Evolutionary conservation across 257 asterid genomes (phyloP).

Genomic region (Fraxinus anomala): DNA sequence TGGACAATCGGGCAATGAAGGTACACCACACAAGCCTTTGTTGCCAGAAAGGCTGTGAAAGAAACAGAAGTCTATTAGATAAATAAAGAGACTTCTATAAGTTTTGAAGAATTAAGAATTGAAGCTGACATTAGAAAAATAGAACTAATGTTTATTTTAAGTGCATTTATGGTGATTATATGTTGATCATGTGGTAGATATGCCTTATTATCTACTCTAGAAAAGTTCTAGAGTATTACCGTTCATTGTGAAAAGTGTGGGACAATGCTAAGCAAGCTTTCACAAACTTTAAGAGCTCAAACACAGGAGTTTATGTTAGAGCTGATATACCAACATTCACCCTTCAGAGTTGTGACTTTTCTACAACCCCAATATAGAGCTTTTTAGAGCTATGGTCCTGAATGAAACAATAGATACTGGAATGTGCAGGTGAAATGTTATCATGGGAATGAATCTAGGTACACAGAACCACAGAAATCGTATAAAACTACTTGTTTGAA

Average conservation of each 20-base stretch:
- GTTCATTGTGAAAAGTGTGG: background rate
- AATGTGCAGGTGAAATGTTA: background rate
- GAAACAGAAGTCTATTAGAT: slow-evolving; percentile 2
- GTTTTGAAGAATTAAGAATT: background rate
- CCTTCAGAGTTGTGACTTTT: background rate
- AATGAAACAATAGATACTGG: background rate
- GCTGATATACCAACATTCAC: no score
- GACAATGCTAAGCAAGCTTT: background rate
- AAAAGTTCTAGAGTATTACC: background rate
- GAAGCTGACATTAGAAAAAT: background rate
- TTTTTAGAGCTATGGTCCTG: background rate
- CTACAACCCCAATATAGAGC: background rate
- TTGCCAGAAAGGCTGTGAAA: slow-evolving; percentile 75
- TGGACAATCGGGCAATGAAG: slow-evolving; percentile 79
- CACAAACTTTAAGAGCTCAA: background rate
- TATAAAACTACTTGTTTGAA: background rate
- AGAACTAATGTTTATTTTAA: background rate
- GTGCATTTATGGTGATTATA: background rate
- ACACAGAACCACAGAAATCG: background rate
- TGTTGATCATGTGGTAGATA: background rate
- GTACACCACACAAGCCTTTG: slow-evolving; percentile 87
- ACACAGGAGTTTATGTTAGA: no score
- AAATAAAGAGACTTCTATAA: background rate
- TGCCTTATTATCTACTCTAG: background rate
- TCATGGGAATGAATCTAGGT: background rate